phyloP scores from a whole-genome alignment of 2,329 filamentous ascomycete species.

The Fusarium protoensiforme region DNA sequence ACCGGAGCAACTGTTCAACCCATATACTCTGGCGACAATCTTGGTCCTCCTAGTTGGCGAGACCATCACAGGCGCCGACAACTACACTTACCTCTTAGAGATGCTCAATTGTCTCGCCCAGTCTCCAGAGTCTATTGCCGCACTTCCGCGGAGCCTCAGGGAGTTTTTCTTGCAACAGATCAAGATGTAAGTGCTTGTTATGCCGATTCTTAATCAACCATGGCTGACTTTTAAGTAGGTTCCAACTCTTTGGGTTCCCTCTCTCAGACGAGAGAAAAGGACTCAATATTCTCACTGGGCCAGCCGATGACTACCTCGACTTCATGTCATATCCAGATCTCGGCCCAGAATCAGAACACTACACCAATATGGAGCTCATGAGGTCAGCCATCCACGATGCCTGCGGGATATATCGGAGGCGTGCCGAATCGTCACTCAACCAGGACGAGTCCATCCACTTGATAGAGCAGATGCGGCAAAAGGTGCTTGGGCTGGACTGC shows the following conservation, averaged over 20 bases:
- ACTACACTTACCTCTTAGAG: constrained; percentile 50
- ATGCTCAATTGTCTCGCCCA: constrained; percentile 48
- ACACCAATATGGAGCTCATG: constrained; percentile 33
- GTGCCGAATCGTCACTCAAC: constrained; percentile 32
- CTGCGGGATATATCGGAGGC: constrained; percentile 40
- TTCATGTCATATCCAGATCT: constrained; percentile 42
- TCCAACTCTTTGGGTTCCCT: constrained; percentile 45
- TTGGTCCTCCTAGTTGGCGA: constrained; percentile 54
- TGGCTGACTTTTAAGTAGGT: constrained; percentile 28
- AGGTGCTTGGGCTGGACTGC: constrained; percentile 43
- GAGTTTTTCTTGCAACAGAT: constrained; percentile 47
- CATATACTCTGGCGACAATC: constrained; percentile 51
- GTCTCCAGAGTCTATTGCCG: constrained; percentile 30
- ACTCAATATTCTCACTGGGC: constrained; percentile 31
- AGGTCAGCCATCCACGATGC: constrained; percentile 40
- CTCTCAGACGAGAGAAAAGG: constrained; percentile 44
- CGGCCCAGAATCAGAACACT: constrained; percentile 29
- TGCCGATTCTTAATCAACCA: accelerated
- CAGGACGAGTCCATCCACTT: constrained; percentile 40
- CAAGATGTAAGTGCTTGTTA: constrained; percentile 38
- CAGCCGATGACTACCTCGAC: constrained; percentile 40
- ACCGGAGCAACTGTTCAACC: constrained; percentile 47
- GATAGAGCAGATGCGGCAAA: constrained; percentile 46
- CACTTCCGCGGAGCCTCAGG: constrained; percentile 25
- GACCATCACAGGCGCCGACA: constrained; percentile 53